Conservation (phyloP, 2,329 filamentous ascomycete species). For the Daldinia sp. region DNA sequence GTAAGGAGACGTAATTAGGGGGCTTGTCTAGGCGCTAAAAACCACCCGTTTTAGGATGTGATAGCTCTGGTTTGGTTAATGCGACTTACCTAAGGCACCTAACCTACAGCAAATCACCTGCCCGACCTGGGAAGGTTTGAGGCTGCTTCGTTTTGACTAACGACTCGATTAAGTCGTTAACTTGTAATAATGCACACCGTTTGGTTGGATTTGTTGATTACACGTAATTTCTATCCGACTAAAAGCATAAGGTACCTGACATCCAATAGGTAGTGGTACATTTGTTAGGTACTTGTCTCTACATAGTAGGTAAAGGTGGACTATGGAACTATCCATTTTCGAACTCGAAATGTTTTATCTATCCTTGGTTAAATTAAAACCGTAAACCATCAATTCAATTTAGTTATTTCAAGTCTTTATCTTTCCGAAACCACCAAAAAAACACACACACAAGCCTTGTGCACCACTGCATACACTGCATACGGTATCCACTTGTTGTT, state of each 20-base stretch:
- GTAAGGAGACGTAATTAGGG: too few species aligned
- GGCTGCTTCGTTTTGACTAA: conserved; percentile 24
- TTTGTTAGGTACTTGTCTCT: neutral
- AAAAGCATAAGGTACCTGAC: conserved; percentile 8
- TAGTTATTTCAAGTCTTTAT: neutral
- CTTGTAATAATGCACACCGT: conserved; percentile 31
- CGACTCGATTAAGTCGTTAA: conserved; percentile 18
- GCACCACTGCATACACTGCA: neutral
- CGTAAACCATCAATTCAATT: neutral
- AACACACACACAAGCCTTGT: neutral
- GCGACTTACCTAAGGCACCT: neutral
- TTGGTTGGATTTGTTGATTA: neutral
- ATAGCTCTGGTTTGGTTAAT: neutral
- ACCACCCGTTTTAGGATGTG: neutral
- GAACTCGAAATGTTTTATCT: neutral
- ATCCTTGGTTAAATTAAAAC: too few species aligned
- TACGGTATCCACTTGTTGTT: too few species aligned
- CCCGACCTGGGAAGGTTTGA: conserved; percentile 9
- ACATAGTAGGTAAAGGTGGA: neutral
- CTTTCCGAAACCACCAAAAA: conserved; percentile 16
- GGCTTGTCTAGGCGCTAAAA: neutral
- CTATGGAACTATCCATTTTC: neutral
- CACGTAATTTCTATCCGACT: conserved; percentile 5
- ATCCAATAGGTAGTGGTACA: neutral
- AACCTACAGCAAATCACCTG: neutral